Conservation (phyloP, 768 basidiomycete genomes). For the Rhodosporidiobolus sp. region DNA sequence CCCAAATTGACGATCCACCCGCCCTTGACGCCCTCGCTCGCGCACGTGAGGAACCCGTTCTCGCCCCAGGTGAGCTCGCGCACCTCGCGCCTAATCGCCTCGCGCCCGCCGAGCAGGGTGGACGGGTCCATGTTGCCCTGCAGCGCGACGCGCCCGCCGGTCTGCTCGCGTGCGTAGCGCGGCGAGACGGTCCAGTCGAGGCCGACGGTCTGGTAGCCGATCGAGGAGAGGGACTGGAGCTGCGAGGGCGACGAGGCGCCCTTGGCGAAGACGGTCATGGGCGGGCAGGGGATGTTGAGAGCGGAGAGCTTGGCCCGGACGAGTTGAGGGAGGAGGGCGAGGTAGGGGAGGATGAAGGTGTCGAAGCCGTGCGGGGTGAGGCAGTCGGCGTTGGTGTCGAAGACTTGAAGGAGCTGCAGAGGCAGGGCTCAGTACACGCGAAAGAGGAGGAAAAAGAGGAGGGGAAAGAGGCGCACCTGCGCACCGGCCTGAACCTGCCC, state of each 20-base stretch:
- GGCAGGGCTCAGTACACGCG: background rate
- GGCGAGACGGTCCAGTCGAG: constrained; percentile 90
- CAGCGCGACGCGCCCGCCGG: constrained; percentile 61
- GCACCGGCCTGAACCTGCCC: constrained; percentile 94
- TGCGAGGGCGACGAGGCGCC: constrained; percentile 69
- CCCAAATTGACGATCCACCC: constrained; percentile 98
- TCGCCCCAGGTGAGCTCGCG: constrained; percentile 63
- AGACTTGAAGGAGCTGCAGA: constrained; percentile 82
- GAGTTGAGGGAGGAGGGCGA: constrained; percentile 66
- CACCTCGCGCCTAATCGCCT: constrained; percentile 80
- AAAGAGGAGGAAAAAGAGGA: constrained; percentile 8
- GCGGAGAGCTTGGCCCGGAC: constrained; percentile 62
- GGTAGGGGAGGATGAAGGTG: constrained; percentile 75
- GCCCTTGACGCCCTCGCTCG: constrained; percentile 50
- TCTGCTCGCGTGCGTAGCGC: constrained; percentile 61
- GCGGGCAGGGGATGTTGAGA: constrained; percentile 59
- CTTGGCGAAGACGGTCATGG: constrained; percentile 92
- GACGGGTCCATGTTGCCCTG: constrained; percentile 95
- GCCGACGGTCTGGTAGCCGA: constrained; percentile 82
- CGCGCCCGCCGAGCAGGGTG: constrained; percentile 76
- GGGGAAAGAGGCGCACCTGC: constrained; percentile 60
- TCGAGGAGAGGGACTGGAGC: constrained; percentile 59
- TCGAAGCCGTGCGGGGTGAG: constrained; percentile 82
- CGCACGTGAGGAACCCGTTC: constrained; percentile 62
- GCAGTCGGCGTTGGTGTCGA: constrained; percentile 95